A percentile compares a stretch with the other conserved stretches of the same genome.
These are phyloP conservation scores for Lactuca saligna DNA, from an alignment of 129 eudicot species.

Conservation along the genomic window DNA sequence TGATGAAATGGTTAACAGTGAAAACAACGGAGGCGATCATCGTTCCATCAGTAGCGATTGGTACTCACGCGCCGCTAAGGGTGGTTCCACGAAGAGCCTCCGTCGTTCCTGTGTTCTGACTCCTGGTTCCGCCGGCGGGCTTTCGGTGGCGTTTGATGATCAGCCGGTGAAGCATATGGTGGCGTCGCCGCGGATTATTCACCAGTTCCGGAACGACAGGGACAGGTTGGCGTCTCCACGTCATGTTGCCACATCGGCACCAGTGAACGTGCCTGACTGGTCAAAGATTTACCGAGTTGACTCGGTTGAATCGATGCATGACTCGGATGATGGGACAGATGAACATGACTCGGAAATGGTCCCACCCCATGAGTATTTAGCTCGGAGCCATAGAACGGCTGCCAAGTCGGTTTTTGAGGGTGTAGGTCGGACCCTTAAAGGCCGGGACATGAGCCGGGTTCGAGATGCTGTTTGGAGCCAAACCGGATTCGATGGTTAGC, in stretches of 20 bases:
- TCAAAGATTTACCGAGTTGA: constrained; percentile 74
- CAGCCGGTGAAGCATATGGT: constrained; percentile 13
- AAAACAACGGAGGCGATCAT: constrained; percentile 3
- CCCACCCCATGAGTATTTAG: constrained; percentile 91
- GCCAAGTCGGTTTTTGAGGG: constrained; percentile 84
- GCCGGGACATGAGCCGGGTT: constrained; percentile 92
- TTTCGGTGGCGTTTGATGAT: constrained; percentile 65
- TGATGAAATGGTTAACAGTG: constrained; percentile 45
- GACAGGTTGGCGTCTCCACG: constrained; percentile 44
- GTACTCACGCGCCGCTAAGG: constrained; percentile 46
- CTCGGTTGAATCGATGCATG: constrained; percentile 76
- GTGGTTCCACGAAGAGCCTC: constrained; percentile 14
- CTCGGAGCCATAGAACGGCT: constrained; percentile 59
- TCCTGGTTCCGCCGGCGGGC: constrained; percentile 49
- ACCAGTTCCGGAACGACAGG: constrained; percentile 54
- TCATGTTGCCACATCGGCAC: constrained; percentile 77
- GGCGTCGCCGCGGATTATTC: constrained; percentile 51
- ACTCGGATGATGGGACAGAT: constrained; percentile 61
- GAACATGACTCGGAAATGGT: constrained; percentile 44
- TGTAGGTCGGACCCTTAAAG: constrained; percentile 93
- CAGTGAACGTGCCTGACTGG: constrained; percentile 93
- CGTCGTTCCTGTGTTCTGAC: constrained; percentile 5
- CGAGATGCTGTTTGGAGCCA: constrained; percentile 98
- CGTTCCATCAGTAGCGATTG: constrained; percentile 32
- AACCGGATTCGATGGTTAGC: constrained; percentile 85